A percentile compares a stretch with the other conserved stretches of the same genome.
These are phyloP conservation scores for Silene conica DNA, from an alignment of 148 eudicot genomes.

Conservation along the genomic window DNA sequence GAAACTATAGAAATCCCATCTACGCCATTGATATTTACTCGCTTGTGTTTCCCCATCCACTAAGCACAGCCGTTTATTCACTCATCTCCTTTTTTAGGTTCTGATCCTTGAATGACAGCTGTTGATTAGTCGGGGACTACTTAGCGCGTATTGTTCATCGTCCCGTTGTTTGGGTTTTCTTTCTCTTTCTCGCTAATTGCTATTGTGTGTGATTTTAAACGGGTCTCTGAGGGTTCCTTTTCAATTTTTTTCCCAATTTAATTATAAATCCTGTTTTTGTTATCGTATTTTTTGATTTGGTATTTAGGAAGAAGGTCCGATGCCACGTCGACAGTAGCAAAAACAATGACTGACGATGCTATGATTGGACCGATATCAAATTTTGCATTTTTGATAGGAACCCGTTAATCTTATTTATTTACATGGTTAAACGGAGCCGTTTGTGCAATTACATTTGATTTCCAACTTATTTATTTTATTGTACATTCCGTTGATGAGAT, in stretches of 20 bases:
- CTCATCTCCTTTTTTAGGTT: background rate
- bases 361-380: constrained; percentile 57
- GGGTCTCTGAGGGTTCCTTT: constrained; percentile 66
- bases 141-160: background rate
- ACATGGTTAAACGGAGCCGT: constrained; percentile 58
- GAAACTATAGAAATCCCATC: constrained; percentile 15
- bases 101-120: background rate
- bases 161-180: constrained; percentile 2
- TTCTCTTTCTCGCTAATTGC: constrained; percentile 14
- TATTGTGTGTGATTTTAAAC: constrained; percentile 63
- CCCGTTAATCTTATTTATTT: constrained; percentile 35
- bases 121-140: constrained; percentile 37
- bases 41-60: constrained; percentile 13
- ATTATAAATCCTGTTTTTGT: no score
- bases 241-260: background rate
- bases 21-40: constrained; percentile 11
- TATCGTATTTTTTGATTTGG: no score
- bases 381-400: constrained; percentile 69
- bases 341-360: constrained; percentile 49
- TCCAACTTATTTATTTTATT: background rate
- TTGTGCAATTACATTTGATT: constrained; percentile 53
- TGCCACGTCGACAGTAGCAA: constrained; percentile 78
- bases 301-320: constrained; percentile 32
- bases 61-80: background rate
- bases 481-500: constrained; percentile 38